Conservation (phyloP, 352 stramenopile genomes). For the Pythium aristosporum region DNA sequence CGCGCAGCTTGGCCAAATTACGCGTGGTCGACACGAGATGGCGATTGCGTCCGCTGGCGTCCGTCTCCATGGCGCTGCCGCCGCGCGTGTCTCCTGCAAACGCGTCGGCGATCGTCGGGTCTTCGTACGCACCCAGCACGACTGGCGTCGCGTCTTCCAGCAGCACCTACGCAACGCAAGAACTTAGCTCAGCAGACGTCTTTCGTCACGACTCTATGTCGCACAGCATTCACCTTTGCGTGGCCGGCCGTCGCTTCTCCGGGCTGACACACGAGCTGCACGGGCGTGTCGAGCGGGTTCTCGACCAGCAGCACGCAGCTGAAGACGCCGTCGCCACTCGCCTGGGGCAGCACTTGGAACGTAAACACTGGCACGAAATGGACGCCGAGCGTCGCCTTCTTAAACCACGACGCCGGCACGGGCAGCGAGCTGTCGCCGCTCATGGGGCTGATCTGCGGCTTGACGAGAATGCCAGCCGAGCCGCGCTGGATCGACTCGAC, state of each 20-base stretch:
- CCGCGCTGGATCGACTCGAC: slow-evolving; percentile 79
- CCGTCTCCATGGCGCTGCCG: slow-evolving; percentile 19
- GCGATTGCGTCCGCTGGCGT: slow-evolving; percentile 33
- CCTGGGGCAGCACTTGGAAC: slow-evolving; percentile 42
- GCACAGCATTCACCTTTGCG: slow-evolving; percentile 17
- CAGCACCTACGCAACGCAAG: slow-evolving; percentile 28
- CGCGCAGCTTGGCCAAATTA: slow-evolving; percentile 20
- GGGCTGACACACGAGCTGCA: slow-evolving; percentile 57
- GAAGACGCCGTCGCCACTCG: slow-evolving; percentile 12
- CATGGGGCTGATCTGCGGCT: slow-evolving; percentile 90
- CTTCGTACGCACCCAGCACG: slow-evolving; percentile 75
- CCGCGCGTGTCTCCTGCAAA: slow-evolving; percentile 36
- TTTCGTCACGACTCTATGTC: too few relatives aligned
- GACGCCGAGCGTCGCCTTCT: slow-evolving; percentile 78
- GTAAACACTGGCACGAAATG: slow-evolving; percentile 79
- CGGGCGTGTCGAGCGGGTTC: slow-evolving; percentile 77
- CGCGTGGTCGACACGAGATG: slow-evolving; percentile 51
- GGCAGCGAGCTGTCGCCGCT: slow-evolving; percentile 85
- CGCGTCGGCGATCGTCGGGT: slow-evolving; percentile 75
- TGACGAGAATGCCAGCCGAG: slow-evolving; percentile 82
- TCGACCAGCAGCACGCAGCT: slow-evolving; percentile 73
- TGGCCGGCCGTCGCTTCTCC: slow-evolving; percentile 15
- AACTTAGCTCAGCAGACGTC: too few relatives aligned
- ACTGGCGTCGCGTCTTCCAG: slow-evolving; percentile 63
- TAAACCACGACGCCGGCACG: slow-evolving; percentile 79